Evolutionary conservation across 768 basidiomycete species (phyloP), one percentile per base, ranked within the genome.

Genomic region (Pleurotus cornucopiae): DNA sequence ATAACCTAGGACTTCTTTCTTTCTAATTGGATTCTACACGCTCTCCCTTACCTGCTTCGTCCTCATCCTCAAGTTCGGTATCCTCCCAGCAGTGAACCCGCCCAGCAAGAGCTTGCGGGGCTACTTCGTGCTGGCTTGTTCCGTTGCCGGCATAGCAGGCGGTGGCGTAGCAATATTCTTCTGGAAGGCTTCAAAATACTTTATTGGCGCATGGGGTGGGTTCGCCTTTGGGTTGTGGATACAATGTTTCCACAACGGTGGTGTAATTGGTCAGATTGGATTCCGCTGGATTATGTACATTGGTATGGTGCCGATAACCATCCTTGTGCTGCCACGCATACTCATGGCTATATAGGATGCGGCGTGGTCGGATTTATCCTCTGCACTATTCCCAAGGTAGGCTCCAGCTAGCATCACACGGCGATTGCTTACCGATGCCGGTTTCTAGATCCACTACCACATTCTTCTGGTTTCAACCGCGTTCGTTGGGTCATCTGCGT

Each of bases 211-310:
- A 4, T 91, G 88, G 78, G 91, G 88, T 34, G 96, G 96, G 26
- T 90, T 98, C 61, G 86, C 91, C 12, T 69, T 97, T 56, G 94
- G 79, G 23, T 80, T 94, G 63, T 96, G 88, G 84, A 76, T 98
- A 57, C 89, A 97, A 64, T 91, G 86, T 64, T 88, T 94, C 72
- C 80, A 79, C 57, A 73, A 86, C 60, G 91, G 92, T 5, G 94
- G 94, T 26, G 71, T 96, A 58, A 89, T 98, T 63, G 76, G 73
- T 46, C 78, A 82, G 45, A 80, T 91, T 48, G 89, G 91, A 5
- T 82, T 87, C 55, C 80, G 94, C 58, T 98, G 94, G 93, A 88
- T 96, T 59, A 74, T 97, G 60, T 89, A 89, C 63, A 91, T 94
- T 56, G 89, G 94, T 86, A 69, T 61, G 72, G 58, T 45, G 66